Conservation (phyloP, 331 rosid species). For the Malus hybrid region DNA sequence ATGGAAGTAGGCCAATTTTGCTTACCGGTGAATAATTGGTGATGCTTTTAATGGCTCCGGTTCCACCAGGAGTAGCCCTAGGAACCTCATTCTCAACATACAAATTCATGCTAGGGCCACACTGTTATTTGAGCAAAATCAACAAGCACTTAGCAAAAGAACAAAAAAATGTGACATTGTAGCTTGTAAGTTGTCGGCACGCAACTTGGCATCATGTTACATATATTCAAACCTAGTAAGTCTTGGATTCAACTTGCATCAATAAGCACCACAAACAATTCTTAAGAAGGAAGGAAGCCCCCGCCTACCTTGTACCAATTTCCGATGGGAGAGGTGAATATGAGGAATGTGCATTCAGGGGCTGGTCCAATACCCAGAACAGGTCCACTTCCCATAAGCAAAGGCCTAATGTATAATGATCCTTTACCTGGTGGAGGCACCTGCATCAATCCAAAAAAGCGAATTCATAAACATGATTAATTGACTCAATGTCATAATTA, state of each 20-base stretch:
- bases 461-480: too few relatives aligned
- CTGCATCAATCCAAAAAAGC: background rate
- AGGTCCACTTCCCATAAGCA: conserved; percentile 38
- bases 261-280: too few relatives aligned
- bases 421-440: conserved; percentile 45
- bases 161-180: background rate
- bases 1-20: background rate
- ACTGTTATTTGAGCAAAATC: background rate
- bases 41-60: conserved; percentile 24
- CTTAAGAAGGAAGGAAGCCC: too few relatives aligned
- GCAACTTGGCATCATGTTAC: too few relatives aligned
- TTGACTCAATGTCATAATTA: too few relatives aligned
- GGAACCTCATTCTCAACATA: conserved; percentile 10
- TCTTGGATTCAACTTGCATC: too few relatives aligned
- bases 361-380: conserved; percentile 36
- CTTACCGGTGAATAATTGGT: conserved; percentile 28
- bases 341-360: conserved; percentile 27
- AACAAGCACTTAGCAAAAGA: too few relatives aligned
- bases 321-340: conserved; percentile 29
- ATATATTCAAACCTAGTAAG: too few relatives aligned
- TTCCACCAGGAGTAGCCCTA: conserved; percentile 20
- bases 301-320: conserved; percentile 20
- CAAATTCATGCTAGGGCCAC: conserved; percentile 1
- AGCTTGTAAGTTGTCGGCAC: too few relatives aligned
- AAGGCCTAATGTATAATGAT: conserved; percentile 34